Base-by-base conservation (phyloP, 139 green algal species). In the Gonium pectorale region DNA sequence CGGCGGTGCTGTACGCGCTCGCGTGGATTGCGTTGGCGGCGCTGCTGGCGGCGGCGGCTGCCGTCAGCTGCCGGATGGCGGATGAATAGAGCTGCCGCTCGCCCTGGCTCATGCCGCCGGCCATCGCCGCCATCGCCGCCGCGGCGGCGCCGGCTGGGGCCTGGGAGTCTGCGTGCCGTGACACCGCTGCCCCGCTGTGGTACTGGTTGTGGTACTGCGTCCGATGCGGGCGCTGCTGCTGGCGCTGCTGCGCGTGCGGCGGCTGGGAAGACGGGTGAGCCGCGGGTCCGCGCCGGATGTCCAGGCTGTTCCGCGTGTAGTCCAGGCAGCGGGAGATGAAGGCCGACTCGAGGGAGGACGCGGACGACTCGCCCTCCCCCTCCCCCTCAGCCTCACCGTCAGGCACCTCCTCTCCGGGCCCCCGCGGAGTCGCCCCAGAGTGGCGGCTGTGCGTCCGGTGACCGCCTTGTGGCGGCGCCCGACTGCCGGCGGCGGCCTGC, bases 31-130 rank as follows among this genome's bases (percentile, higher is more conserved):
- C 51, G 54, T 67, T 66, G 37, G 70, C 70, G 37, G 64, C 15
- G 37, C 22, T 52, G 41, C 27, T 80, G 21, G 62, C 26, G 26
- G 41, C 33, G 35, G 67, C 67, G 24, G 72, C n/a, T n/a, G n/a
- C n/a, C n/a, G n/a, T n/a, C n/a, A n/a, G n/a, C n/a, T n/a, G n/a
- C n/a, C n/a, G 38, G 11, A 81, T 70, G 37, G 74, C 74, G 40
- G 74, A 5, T n/a, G 37, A 56, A 59, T 82, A 82, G 40, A 82
- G 74, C 74, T 54, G 74, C 29, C 59, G 59, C 21, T 82, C 59
- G 5, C 38, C 59, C 37, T 56, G 73, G 56, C 73, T 81, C 54
- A 81, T 37, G 13, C 70, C 3, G 9, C 17, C 21, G 8, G 51
- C 71, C 8, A 51, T 22, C 9, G 71, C 71, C 6, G 51, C 71